Base-by-base conservation (phyloP, 371 early-diverging fungal species). In the Apophysomyces variabilis region DNA sequence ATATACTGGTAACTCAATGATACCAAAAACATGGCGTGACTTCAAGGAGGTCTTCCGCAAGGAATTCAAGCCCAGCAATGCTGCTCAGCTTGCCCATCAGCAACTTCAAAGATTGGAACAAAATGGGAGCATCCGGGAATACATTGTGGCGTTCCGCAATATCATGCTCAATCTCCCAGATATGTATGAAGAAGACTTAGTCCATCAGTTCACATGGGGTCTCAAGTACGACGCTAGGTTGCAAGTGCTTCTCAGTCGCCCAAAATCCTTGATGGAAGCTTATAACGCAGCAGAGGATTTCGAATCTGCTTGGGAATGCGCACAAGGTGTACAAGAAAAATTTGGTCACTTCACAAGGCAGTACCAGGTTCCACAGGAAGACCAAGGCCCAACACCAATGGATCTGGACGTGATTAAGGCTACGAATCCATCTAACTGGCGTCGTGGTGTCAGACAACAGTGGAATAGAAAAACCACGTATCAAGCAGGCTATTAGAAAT, bases 131-230 rank as follows among this genome's bases (percentile, higher is more conserved):
- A 64, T 57, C 39, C 36, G 57, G 1, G 47, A 58, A 1, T 65
- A 65, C 35, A 59, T 65, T 18, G 7, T 58, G 13, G 65, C 26
- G 0, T 67, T 67, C 26, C 45, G 59, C 21, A 59, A 58, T 18
- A 59, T 60, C 18, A 68, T 68, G 69, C 32, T 60, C 5, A 65
- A 68, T 12, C 46, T 68, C 6, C 65, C 64, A 21, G 60, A 59
- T 1, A 67, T 67, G 63, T 38, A 39, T 39, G 64, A 64, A 4
- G 38, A 60, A 38, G 68, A 69, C 36, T 65, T 62, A 4, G n/a
- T 47, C 3, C 47, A 61, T 11, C 45, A 56, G 16, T 69, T 69
- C 38, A 45, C 65, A 12, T 21, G 43, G 32, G 69, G 69, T 46
- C 32, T 69, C 1, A 3, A 46, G 13, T 46, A 44, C 59, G 59